Percentiles rank a stretch among this genome's conserved stretches.
Evolutionary conservation across 495 filamentous ascomycete genomes (phyloP).

Genomic region (Aspergillus egyptiacus): DNA sequence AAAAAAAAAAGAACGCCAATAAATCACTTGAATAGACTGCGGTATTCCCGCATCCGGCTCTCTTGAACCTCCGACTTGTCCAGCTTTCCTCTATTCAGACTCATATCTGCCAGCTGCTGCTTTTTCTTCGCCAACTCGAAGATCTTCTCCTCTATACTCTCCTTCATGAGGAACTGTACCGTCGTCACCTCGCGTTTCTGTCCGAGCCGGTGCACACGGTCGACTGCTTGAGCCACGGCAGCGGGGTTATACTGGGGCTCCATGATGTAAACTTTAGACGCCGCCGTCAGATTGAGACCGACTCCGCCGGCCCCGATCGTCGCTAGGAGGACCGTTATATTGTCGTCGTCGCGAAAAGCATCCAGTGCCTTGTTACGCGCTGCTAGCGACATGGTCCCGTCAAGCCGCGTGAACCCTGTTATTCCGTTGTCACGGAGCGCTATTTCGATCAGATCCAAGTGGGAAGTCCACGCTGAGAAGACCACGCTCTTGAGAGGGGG

Average conservation of each 20-base stretch:
- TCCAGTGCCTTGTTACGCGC: constrained; percentile 68
- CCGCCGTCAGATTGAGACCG: constrained; percentile 84
- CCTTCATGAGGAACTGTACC: constrained; percentile 78
- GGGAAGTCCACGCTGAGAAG: constrained; percentile 89
- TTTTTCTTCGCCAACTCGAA: constrained; percentile 84
- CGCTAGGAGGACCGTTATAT: constrained; percentile 74
- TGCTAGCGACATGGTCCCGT: constrained; percentile 75
- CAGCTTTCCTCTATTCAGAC: constrained; percentile 65
- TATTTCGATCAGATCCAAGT: constrained; percentile 87
- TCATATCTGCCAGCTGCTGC: constrained; percentile 76
- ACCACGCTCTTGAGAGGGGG: constrained; percentile 82
- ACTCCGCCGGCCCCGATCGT: constrained; percentile 90
- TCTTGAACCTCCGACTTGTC: constrained; percentile 70
- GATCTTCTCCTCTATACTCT: constrained; percentile 93
- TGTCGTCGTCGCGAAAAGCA: constrained; percentile 64
- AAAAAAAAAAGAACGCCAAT: not conserved
- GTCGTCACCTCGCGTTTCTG: constrained; percentile 80
- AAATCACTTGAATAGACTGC: constrained; percentile 69
- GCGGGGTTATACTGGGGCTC: constrained; percentile 97
- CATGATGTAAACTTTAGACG: constrained; percentile 88
- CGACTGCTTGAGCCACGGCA: constrained; percentile 87
- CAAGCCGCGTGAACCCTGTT: constrained; percentile 64
- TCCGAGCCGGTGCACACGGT: constrained; percentile 88
- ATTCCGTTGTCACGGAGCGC: constrained; percentile 66
- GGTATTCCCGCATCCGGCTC: constrained; percentile 71